Conservation (phyloP, 2,329 filamentous ascomycete species). For the Trichophyton benhamiae region DNA sequence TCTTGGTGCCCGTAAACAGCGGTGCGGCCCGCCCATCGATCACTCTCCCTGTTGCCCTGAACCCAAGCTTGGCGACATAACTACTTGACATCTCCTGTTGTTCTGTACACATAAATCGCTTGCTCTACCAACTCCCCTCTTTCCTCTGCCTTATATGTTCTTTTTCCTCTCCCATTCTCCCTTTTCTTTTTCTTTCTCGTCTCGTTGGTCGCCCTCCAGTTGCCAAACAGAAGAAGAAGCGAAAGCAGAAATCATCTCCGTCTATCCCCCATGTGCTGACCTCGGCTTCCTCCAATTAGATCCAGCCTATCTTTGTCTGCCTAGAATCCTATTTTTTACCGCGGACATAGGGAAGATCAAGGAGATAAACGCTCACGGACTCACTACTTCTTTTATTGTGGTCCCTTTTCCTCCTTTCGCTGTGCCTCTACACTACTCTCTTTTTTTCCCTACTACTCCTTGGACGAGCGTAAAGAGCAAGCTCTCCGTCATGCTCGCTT, state of each 20-base stretch:
- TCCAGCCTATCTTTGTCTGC: not conserved
- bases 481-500: conserved; percentile 13
- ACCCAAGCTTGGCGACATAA: not conserved
- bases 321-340: not conserved
- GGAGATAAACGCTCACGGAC: not conserved
- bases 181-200: not conserved
- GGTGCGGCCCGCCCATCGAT: not conserved
- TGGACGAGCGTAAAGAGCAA: not conserved
- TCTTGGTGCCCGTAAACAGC: conserved; percentile 1
- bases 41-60: not conserved
- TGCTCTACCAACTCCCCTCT: not conserved
- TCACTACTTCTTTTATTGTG: not conserved
- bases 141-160: not conserved
- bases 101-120: not conserved
- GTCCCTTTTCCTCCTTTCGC: not conserved
- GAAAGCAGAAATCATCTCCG: not conserved
- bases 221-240: not conserved
- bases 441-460: not conserved
- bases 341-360: not conserved
- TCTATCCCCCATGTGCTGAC: not conserved
- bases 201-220: not conserved
- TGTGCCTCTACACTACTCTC: not conserved
- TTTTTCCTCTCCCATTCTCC: not conserved
- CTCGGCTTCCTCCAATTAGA: not conserved
- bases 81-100: not conserved